Evolutionary conservation across 163 green algal species (phyloP).

Genomic region (Chlamydomonas reinhardtii): DNA sequence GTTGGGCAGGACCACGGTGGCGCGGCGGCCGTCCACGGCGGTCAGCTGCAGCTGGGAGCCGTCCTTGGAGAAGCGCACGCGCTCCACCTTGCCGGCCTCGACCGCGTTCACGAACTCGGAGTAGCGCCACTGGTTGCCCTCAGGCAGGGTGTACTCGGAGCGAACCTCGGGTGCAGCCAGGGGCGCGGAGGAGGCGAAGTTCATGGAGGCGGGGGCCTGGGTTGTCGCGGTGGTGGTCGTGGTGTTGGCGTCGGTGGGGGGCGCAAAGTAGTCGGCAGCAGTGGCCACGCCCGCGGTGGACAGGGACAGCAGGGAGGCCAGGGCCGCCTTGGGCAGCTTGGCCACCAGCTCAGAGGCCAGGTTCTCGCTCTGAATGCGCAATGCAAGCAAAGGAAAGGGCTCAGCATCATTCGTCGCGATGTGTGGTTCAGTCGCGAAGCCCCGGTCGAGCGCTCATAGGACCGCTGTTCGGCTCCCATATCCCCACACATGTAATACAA

Average conservation of each 20-base stretch:
- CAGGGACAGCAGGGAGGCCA: constrained; percentile 68
- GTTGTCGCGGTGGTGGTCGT: constrained; percentile 17
- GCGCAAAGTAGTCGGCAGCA: constrained; percentile 67
- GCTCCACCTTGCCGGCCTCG: constrained; percentile 96
- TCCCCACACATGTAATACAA: too few relatives aligned
- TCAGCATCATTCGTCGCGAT: background rate
- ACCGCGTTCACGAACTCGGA: constrained; percentile 98
- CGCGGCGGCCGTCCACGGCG: constrained; percentile 83
- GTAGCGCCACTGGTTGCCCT: constrained; percentile 98
- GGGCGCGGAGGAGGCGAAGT: constrained; percentile 38
- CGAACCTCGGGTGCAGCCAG: constrained; percentile 58
- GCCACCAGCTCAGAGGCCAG: constrained; percentile 70
- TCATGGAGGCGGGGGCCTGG: constrained; percentile 28
- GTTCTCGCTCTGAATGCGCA: constrained; percentile 59
- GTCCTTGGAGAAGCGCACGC: constrained; percentile 98
- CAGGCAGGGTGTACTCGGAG: constrained; percentile 76
- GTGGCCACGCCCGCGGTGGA: constrained; percentile 38
- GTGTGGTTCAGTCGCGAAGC: background rate
- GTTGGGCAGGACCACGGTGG: constrained; percentile 96
- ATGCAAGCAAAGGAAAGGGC: constrained; percentile 1
- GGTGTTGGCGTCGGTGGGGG: constrained; percentile 52
- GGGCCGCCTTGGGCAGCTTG: constrained; percentile 72
- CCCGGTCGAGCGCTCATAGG: background rate
- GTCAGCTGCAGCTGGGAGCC: constrained; percentile 95
- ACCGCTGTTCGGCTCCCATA: background rate